A percentile compares a stretch with the other conserved stretches of the same genome.
These are phyloP conservation scores for Orobanche coerulescens DNA, from an alignment of 257 asterid species.

Conservation along the genomic window DNA sequence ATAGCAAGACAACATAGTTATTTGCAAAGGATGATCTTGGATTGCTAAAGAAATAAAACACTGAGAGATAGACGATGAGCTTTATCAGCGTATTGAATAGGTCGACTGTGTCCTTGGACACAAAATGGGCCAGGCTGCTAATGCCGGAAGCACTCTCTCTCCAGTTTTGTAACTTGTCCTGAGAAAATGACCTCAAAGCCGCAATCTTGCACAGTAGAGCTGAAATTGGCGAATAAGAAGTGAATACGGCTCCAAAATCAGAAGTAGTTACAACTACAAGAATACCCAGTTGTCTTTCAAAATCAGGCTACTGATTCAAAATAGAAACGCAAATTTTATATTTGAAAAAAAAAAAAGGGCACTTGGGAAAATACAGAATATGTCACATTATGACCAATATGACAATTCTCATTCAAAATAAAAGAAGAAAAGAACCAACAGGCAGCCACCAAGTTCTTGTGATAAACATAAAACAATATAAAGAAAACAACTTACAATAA, in stretches of 20 bases:
- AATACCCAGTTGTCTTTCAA: too few species aligned
- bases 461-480: not conserved
- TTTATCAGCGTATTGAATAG: constrained; percentile 70
- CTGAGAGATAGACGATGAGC: constrained; percentile 85
- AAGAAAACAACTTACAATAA: constrained; percentile 49
- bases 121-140: constrained; percentile 88
- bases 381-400: not conserved
- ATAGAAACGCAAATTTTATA: too few species aligned
- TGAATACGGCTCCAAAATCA: not conserved
- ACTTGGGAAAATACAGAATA: too few species aligned
- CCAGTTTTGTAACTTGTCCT: constrained; percentile 82
- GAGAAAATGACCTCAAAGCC: constrained; percentile 81
- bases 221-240: constrained; percentile 31
- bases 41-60: constrained; percentile 90
- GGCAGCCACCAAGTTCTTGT: not conserved
- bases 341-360: too few species aligned
- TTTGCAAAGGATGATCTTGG: constrained; percentile 68
- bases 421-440: too few species aligned
- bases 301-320: too few species aligned
- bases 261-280: not conserved
- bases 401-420: too few species aligned
- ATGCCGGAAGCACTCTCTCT: constrained; percentile 93
- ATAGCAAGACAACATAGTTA: constrained; percentile 70
- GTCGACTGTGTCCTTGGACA: constrained; percentile 83
- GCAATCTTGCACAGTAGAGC: constrained; percentile 92